These are phyloP conservation scores for Kluyveromyces dobzhanskii DNA, from an alignment of 805 yeast genomes.

Conservation along the genomic window DNA sequence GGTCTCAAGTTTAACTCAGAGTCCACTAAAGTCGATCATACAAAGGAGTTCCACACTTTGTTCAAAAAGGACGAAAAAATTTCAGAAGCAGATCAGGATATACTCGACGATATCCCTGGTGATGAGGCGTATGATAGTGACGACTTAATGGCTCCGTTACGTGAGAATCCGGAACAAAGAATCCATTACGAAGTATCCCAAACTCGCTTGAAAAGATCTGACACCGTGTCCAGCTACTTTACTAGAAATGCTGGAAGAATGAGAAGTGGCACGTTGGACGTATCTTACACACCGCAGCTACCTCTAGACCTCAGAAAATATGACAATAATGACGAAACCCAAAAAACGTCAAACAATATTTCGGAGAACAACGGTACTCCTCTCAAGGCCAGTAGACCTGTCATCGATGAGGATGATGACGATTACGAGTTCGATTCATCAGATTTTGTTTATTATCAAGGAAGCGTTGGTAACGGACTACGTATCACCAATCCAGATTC, in stretches of 20 bases:
- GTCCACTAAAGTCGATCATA: conserved; percentile 20
- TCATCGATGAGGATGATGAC: conserved; percentile 1
- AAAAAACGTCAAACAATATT: no score
- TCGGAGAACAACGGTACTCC: neutral
- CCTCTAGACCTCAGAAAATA: conserved; percentile 1
- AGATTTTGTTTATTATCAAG: conserved; percentile 5
- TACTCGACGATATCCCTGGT: conserved; percentile 28
- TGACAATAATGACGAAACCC: neutral
- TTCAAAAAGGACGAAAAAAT: conserved; percentile 13
- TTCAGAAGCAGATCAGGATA: conserved; percentile 16
- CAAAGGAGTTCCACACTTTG: conserved; percentile 26
- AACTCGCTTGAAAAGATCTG: conserved; percentile 14
- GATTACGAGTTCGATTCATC: conserved; percentile 6
- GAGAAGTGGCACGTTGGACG: conserved; percentile 22
- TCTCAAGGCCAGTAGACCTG: neutral
- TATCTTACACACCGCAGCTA: conserved; percentile 8
- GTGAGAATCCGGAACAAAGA: conserved; percentile 12
- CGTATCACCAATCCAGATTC: conserved; percentile 27
- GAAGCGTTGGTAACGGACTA: conserved; percentile 14
- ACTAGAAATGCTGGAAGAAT: conserved; percentile 23
- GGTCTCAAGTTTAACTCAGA: conserved; percentile 3
- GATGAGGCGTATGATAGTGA: conserved; percentile 31
- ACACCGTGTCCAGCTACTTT: conserved; percentile 27
- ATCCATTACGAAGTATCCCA: neutral
- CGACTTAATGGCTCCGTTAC: conserved; percentile 26